Evolutionary conservation across 192 early-diverging fungal species (phyloP).

Genomic region (Physocladia obscura): DNA sequence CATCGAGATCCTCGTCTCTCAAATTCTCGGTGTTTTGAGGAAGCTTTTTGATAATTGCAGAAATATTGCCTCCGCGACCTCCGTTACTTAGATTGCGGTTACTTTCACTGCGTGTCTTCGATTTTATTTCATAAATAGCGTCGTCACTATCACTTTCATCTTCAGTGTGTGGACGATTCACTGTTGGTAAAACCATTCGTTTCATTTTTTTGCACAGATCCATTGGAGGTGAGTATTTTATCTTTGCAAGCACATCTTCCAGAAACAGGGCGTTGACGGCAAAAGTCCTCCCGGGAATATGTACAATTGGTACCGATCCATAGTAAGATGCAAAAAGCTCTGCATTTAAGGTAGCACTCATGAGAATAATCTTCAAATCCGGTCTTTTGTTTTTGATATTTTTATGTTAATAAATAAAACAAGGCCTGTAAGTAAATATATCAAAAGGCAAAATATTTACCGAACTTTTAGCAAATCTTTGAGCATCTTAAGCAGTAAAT

Average conservation of each 20-base stretch:
- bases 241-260: slow-evolving; percentile 63
- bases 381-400: slow-evolving; percentile 2
- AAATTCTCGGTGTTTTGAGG: background rate
- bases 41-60: background rate
- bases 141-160: background rate
- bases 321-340: slow-evolving; percentile 77
- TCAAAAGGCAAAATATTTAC: background rate
- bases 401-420: background rate
- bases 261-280: slow-evolving; percentile 48
- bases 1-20: slow-evolving; percentile 33
- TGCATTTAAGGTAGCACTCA: slow-evolving; percentile 86
- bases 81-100: background rate
- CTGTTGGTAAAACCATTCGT: too few relatives aligned
- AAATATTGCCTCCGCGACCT: background rate
- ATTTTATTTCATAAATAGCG: background rate
- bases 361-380: slow-evolving; percentile 73
- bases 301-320: slow-evolving; percentile 52
- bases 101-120: background rate
- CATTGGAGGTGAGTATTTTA: slow-evolving; percentile 41
- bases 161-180: background rate
- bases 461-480: slow-evolving; percentile 53
- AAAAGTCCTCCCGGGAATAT: slow-evolving; percentile 59
- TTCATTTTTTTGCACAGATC: slow-evolving; percentile 13
- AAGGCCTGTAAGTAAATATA: background rate
- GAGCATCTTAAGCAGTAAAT: slow-evolving; percentile 78